A percentile compares a stretch with the other conserved stretches of the same genome.
These are phyloP conservation scores for Metarhizium humberi DNA, from an alignment of 2,329 filamentous ascomycete species.

Conservation along the genomic window DNA sequence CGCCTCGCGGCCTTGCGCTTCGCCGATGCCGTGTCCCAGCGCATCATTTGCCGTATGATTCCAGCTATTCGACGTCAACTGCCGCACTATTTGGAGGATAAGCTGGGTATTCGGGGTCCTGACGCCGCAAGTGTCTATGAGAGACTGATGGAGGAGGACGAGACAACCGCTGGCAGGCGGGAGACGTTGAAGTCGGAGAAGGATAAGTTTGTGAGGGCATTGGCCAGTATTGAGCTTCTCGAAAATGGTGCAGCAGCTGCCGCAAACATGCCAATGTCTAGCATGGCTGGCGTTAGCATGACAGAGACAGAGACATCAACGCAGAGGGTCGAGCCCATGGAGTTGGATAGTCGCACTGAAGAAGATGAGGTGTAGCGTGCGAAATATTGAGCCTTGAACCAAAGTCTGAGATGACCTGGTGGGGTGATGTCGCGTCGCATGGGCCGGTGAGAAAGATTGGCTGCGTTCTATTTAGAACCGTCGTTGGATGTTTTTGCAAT, in stretches of 20 bases:
- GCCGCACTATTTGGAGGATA: conserved; percentile 31
- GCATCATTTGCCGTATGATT: conserved; percentile 39
- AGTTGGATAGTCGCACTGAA: background rate
- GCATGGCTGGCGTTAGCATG: conserved; percentile 3
- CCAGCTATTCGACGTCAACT: conserved; percentile 32
- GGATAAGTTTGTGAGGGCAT: conserved; percentile 36
- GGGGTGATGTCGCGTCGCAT: background rate
- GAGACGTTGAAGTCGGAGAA: conserved; percentile 32
- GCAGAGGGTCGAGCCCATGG: conserved; percentile 6
- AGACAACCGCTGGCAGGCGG: conserved; percentile 29
- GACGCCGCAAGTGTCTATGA: conserved; percentile 24
- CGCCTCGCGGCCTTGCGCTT: conserved; percentile 56
- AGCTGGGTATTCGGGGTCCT: conserved; percentile 30
- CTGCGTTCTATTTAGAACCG: background rate
- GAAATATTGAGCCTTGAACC: no score
- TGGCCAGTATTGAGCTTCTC: conserved; percentile 34
- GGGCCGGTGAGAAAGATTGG: background rate
- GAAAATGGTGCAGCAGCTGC: conserved; percentile 22
- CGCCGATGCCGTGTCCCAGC: conserved; percentile 43
- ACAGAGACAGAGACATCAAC: conserved; percentile 11
- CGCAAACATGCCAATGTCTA: conserved; percentile 5
- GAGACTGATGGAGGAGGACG: conserved; percentile 40
- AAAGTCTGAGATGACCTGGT: background rate
- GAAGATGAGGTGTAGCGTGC: conserved; percentile 1
- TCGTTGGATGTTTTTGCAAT: no score